Evolutionary conservation across 768 basidiomycete species (phyloP).

Genomic region (Lentinus tigrinus): DNA sequence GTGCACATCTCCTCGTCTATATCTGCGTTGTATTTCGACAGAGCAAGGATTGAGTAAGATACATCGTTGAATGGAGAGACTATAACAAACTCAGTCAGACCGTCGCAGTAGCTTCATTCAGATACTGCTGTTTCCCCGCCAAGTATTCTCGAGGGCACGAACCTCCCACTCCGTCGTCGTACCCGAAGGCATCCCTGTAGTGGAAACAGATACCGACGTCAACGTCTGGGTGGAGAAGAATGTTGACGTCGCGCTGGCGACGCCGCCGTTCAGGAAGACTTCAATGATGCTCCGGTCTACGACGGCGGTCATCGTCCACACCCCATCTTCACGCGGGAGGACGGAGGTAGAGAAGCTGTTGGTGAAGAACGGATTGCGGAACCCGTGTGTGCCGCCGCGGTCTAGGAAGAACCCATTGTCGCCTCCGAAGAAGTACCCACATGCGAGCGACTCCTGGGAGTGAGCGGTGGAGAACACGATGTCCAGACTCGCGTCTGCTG

Average conservation of each 20-base stretch:
- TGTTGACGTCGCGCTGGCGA: conserved; percentile 5
- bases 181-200: neutral
- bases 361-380: conserved; percentile 8
- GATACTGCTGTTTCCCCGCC: neutral
- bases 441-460: conserved; percentile 8
- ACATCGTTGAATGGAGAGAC: no score
- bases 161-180: conserved; percentile 6
- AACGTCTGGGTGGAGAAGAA: conserved; percentile 14
- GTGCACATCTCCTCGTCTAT: no score
- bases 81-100: no score
- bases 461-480: conserved; percentile 5
- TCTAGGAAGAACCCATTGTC: conserved; percentile 11
- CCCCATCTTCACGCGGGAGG: conserved; percentile 7
- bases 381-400: conserved; percentile 5
- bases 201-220: neutral
- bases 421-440: conserved; percentile 9
- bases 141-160: conserved; percentile 6
- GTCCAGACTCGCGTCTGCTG: conserved; percentile 4
- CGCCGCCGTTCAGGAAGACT: conserved; percentile 11
- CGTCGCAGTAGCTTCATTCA: no score
- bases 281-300: conserved; percentile 13
- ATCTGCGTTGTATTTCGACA: no score
- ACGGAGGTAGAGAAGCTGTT: conserved; percentile 4
- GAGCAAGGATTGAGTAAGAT: no score
- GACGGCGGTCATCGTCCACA: conserved; percentile 9